Percentiles rank a stretch among this genome's conserved stretches.
Conservation (phyloP, 2,329 filamentous ascomycete species). For the Daldinia sp. region DNA sequence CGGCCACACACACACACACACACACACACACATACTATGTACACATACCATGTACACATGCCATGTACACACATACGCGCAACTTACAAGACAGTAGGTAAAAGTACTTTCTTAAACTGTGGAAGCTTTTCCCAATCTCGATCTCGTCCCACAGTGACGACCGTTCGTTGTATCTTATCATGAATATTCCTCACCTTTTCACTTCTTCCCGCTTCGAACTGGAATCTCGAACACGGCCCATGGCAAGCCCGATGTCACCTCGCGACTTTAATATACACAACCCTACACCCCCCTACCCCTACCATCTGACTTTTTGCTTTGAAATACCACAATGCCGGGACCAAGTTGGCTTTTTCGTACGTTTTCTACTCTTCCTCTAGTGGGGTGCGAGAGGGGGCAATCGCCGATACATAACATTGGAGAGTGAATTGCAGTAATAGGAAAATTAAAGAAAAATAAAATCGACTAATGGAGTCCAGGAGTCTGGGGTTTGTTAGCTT, state of each 20-base stretch:
- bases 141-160: conserved; percentile 45
- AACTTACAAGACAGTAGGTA: background rate
- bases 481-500: conserved; percentile 41
- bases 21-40: background rate
- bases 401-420: conserved; percentile 27
- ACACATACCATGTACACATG: background rate
- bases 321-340: conserved; percentile 39
- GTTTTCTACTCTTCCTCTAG: conserved; percentile 15
- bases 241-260: conserved; percentile 9
- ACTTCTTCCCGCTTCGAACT: conserved; percentile 21
- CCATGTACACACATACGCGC: background rate
- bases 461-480: conserved; percentile 36
- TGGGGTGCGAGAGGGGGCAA: conserved; percentile 25
- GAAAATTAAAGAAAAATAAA: conserved; percentile 30
- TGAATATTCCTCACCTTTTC: background rate
- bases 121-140: background rate
- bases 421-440: conserved; percentile 27
- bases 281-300: too few species aligned
- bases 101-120: conserved; percentile 1
- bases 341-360: conserved; percentile 7
- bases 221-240: conserved; percentile 32
- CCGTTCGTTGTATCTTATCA: conserved; percentile 8
- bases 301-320: conserved; percentile 26
- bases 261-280: conserved; percentile 15
- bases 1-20: background rate